A percentile compares a stretch with the other conserved stretches of the same genome.
Conservation (phyloP, 2,329 filamentous ascomycete species). For the Aureobasidium melanogenum region DNA sequence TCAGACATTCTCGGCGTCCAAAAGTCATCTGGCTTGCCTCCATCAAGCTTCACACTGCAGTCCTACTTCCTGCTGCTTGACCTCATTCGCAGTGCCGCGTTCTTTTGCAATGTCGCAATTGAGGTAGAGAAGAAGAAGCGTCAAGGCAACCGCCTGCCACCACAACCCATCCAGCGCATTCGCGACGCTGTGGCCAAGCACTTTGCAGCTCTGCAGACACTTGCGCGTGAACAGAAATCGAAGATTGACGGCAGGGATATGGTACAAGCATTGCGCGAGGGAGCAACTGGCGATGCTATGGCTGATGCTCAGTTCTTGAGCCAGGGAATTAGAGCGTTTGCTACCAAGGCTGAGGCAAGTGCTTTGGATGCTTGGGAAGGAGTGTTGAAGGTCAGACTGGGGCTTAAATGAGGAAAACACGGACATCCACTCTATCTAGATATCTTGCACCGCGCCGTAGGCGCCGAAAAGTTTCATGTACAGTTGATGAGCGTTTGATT, state of each 20-base stretch:
- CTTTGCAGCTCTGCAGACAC: slow-evolving; percentile 18
- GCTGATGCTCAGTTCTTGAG: neutral
- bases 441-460: neutral
- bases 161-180: slow-evolving; percentile 11
- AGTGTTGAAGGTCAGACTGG: slow-evolving; percentile 8
- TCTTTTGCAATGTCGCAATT: slow-evolving; percentile 16
- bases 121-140: slow-evolving; percentile 6
- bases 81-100: slow-evolving; percentile 20
- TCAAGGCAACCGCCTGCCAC: neutral
- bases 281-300: slow-evolving; percentile 3
- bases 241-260: slow-evolving; percentile 14
- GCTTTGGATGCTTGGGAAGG: slow-evolving; percentile 12
- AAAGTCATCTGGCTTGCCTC: slow-evolving; percentile 6
- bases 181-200: slow-evolving; percentile 16
- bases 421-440: neutral
- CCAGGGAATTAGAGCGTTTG: slow-evolving; percentile 2
- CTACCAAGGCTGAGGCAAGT: slow-evolving; percentile 10
- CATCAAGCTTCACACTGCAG: slow-evolving; percentile 13
- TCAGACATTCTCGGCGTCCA: slow-evolving; percentile 5
- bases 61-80: slow-evolving; percentile 19
- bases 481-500: neutral
- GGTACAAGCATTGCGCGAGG: slow-evolving; percentile 11
- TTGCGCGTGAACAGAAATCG: slow-evolving; percentile 18
- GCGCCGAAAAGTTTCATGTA: neutral
- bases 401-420: neutral